phyloP scores from a whole-genome alignment of 2,329 filamentous ascomycete species.

The Endocalyx cinctus region DNA sequence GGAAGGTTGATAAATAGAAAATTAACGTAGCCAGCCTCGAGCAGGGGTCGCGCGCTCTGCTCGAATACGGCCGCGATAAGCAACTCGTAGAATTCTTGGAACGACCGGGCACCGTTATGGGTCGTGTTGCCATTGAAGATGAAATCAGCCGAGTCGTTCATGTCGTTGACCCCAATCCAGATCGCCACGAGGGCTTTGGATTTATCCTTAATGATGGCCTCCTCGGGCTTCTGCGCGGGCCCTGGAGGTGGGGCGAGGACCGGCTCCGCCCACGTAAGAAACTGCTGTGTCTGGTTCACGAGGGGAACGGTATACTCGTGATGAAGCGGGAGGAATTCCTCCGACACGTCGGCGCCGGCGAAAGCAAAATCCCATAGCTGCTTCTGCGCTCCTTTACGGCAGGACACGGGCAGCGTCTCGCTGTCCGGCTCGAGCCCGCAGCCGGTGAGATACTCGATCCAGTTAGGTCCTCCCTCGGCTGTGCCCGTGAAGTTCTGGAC shows the following conservation, averaged over 20 bases:
- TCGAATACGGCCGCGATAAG: constrained; percentile 37
- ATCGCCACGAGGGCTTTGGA: constrained; percentile 38
- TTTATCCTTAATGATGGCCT: constrained; percentile 29
- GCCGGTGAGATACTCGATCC: constrained; percentile 48
- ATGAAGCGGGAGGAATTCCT: constrained; percentile 41
- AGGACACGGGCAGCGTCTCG: constrained; percentile 36
- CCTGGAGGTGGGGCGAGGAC: no score
- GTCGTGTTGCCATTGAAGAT: no score
- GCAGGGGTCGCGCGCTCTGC: constrained; percentile 34
- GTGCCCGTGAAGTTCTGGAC: constrained; percentile 48
- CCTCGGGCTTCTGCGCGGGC: no score
- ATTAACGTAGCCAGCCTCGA: constrained; percentile 45
- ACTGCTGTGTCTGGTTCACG: constrained; percentile 46
- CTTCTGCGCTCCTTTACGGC: no score
- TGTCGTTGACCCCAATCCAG: constrained; percentile 56
- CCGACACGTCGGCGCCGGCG: constrained; percentile 45
- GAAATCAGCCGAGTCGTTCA: constrained; percentile 43
- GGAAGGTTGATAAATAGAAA: constrained; percentile 49
- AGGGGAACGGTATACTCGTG: constrained; percentile 46
- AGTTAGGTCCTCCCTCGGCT: constrained; percentile 49
- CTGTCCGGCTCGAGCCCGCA: constrained; percentile 44
- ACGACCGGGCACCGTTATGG: constrained; percentile 36
- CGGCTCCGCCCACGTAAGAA: constrained; percentile 37
- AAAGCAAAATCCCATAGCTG: constrained; percentile 56
- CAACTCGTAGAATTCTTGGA: constrained; percentile 38